Evolutionary conservation across 2,329 filamentous ascomycete genomes (phyloP), one percentile per base, ranked within the genome.

Genomic region (Rhytidhysteron rufulum): DNA sequence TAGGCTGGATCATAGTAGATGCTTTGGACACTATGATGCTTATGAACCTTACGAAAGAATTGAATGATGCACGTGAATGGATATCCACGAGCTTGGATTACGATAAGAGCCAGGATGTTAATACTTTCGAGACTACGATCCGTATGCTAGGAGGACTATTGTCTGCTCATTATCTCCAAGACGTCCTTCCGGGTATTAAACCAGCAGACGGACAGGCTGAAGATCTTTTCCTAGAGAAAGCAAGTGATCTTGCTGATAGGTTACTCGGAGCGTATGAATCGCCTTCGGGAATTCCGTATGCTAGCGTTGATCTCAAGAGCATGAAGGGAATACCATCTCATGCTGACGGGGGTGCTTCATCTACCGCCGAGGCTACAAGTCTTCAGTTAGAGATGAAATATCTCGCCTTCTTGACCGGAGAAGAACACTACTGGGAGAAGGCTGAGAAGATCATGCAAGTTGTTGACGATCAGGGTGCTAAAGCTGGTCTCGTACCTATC

Each of bases 1-100:
- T 98, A 67, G 93, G 93, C 21, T 98, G 94, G 93, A 97, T 97
- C 57, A 96, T 98, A 47, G 85, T 98, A 42, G 93, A 98, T 69
- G 83, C 91, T 10, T 73, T 98, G 48, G 93, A 98, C 66, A 98
- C 93, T 1, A 79, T 97, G 76, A 98, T 98, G 71, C 74, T 98
- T 45, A 98, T 98, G 93, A 97, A 97, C 64, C 75, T 95, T 49
- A 97, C 91, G 11, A 85, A 82, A 22, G 83, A 90, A 46, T 77
- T 98, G 29, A 77, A 82, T 27, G 83, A 94, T 57, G 91, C 93
- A 20, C 78, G 91, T 41, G 80, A 95, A 59, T 98, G 93, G 93
- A 81, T 98, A 34, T 77, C 86, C 2, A 83, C 81, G 4, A 82
- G 82, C 6, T 68, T 97, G 47, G 83, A 82, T 9, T 97, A 94